Conservation (phyloP, 2,329 filamentous ascomycete genomes). For the Stylonectria norvegica region DNA sequence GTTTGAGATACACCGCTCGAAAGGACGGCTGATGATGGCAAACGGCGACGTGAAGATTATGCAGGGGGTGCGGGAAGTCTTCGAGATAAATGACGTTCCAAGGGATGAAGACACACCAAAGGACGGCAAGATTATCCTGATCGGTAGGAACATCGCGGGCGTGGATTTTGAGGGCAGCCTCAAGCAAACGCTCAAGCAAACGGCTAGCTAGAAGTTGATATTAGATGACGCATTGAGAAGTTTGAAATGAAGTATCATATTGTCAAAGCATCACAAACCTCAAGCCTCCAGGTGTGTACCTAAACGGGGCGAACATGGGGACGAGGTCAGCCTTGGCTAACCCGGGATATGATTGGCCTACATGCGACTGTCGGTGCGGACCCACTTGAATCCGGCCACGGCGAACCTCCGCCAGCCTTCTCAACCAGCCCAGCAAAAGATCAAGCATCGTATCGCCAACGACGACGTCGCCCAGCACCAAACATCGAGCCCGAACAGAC, state of each 20-base stretch:
- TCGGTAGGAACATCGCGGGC: conserved; percentile 54
- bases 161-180: conserved; percentile 51
- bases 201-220: not conserved
- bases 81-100: conserved; percentile 75
- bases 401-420: conserved; percentile 26
- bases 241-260: too few relatives aligned
- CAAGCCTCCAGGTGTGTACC: too few relatives aligned
- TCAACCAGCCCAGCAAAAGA: conserved; percentile 23
- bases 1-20: conserved; percentile 85
- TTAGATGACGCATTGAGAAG: too few relatives aligned
- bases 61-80: conserved; percentile 89
- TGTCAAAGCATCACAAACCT: too few relatives aligned
- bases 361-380: conserved; percentile 32
- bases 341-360: conserved; percentile 28
- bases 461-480: conserved; percentile 13
- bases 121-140: conserved; percentile 60
- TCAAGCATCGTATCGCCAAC: conserved; percentile 21
- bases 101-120: conserved; percentile 25
- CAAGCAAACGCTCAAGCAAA: conserved; percentile 24
- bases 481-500: conserved; percentile 15
- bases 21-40: conserved; percentile 68
- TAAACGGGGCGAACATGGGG: too few relatives aligned
- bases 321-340: conserved; percentile 24
- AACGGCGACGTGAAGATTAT: conserved; percentile 70
- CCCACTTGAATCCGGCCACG: conserved; percentile 39